A percentile compares a stretch with the other conserved stretches of the same genome.
These are phyloP conservation scores for Dothideomycetes sp. DNA, from an alignment of 2,329 filamentous ascomycete genomes.

Conservation along the genomic window DNA sequence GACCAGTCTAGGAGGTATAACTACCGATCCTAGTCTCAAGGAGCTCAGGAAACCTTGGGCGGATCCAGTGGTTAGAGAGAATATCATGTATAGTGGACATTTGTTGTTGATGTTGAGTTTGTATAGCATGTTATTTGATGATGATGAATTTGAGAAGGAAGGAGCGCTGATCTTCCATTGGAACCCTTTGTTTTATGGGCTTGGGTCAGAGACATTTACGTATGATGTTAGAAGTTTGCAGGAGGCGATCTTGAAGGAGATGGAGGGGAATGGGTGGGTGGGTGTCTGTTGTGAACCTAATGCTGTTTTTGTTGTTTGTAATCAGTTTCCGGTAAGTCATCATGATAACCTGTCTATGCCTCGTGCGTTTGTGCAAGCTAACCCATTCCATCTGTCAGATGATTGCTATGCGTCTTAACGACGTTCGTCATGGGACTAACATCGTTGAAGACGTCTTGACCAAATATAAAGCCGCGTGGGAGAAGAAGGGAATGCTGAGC, in stretches of 20 bases:
- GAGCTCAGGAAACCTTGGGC: conserved; percentile 35
- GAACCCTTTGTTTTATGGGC: conserved; percentile 29
- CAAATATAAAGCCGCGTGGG: conserved; percentile 31
- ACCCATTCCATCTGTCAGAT: conserved; percentile 24
- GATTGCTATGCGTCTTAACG: conserved; percentile 32
- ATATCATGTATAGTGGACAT: conserved; percentile 37
- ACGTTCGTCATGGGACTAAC: conserved; percentile 27
- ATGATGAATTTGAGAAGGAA: conserved; percentile 31
- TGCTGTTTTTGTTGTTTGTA: conserved; percentile 33
- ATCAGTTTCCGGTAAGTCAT: conserved; percentile 34
- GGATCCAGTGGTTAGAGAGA: conserved; percentile 32
- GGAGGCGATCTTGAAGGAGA: conserved; percentile 27
- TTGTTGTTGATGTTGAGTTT: conserved; percentile 32
- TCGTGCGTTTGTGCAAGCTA: too few species aligned
- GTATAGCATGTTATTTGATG: conserved; percentile 36
- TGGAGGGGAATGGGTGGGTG: conserved; percentile 32
- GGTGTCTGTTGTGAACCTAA: conserved; percentile 39
- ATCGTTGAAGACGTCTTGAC: conserved; percentile 25
- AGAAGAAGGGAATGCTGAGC: conserved; percentile 25
- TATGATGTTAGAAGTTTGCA: conserved; percentile 30
- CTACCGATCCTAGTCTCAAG: conserved; percentile 29
- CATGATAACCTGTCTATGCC: too few species aligned
- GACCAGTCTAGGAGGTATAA: conserved; percentile 28
- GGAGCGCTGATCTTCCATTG: conserved; percentile 30
- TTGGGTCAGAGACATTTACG: conserved; percentile 29